Evolutionary conservation across 495 filamentous ascomycete species (phyloP).

Genomic region (Hypoxylon subgilvum): DNA sequence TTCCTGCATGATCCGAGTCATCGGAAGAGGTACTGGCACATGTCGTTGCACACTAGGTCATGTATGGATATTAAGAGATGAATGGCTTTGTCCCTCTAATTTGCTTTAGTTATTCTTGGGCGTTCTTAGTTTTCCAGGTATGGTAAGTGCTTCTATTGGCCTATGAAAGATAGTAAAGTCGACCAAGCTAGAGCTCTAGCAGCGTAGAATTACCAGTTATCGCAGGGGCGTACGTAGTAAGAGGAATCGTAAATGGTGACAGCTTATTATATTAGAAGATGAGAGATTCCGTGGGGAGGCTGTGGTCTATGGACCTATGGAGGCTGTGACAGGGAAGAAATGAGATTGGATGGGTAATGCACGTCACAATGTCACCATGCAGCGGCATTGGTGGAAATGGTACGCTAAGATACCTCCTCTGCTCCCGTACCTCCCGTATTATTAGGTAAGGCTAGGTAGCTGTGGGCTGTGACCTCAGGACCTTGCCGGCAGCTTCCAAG

Average conservation of each 20-base stretch:
- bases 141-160: constrained; percentile 9
- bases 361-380: constrained; percentile 30
- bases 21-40: constrained; percentile 22
- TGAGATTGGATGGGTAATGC: constrained; percentile 24
- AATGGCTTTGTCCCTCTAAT: constrained; percentile 22
- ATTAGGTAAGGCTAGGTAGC: not conserved
- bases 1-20: constrained; percentile 38
- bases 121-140: not conserved
- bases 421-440: not conserved
- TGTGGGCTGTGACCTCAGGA: not conserved
- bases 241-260: constrained; percentile 21
- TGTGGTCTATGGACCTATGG: too few relatives aligned
- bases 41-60: constrained; percentile 11
- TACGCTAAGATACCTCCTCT: constrained; percentile 5
- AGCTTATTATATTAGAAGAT: not conserved
- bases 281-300: not conserved
- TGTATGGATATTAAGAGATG: constrained; percentile 1
- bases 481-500: too few relatives aligned
- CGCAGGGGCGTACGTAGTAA: not conserved
- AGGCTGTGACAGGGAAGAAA: constrained; percentile 12
- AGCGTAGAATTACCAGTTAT: constrained; percentile 1
- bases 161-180: constrained; percentile 5
- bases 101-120: not conserved
- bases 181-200: constrained; percentile 7
- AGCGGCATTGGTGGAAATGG: constrained; percentile 33